Conservation (phyloP, 257 asterid genomes). For the Solanum gandarillasii region DNA sequence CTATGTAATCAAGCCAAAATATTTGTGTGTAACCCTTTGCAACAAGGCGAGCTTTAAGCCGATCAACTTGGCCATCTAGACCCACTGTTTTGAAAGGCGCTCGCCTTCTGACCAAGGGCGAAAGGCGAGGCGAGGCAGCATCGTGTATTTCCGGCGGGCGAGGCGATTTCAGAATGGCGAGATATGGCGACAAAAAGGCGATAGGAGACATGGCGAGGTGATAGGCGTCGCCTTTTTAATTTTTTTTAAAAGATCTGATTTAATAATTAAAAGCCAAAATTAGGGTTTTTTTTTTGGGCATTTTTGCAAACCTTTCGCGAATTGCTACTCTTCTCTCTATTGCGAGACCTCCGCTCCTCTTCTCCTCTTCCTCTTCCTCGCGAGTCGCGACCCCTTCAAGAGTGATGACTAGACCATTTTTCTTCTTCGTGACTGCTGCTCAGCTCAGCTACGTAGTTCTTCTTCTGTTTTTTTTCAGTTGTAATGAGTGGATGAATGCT, state of each 20-base stretch:
- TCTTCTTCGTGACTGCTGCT: background rate
- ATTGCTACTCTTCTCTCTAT: background rate
- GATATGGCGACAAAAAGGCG: background rate
- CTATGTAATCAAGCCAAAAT: too few relatives aligned
- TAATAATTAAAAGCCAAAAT: background rate
- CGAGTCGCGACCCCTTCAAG: background rate
- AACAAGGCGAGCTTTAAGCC: background rate
- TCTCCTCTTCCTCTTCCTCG: background rate
- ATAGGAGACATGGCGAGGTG: background rate
- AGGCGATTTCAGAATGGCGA: background rate
- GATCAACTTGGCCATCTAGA: background rate
- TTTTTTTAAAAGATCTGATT: background rate
- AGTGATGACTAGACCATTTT: background rate
- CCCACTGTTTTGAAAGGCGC: background rate
- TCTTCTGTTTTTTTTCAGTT: background rate
- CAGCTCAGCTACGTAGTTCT: background rate
- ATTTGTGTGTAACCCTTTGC: background rate
- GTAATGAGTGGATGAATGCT: background rate
- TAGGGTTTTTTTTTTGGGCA: background rate
- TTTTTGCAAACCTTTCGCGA: background rate
- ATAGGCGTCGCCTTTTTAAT: background rate
- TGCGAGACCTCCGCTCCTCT: too few relatives aligned
- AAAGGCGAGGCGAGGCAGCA: background rate
- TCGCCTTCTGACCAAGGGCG: background rate
- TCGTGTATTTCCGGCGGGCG: too few relatives aligned